Evolutionary conservation across 768 basidiomycete species (phyloP).

Genomic region (Trametes punicea): DNA sequence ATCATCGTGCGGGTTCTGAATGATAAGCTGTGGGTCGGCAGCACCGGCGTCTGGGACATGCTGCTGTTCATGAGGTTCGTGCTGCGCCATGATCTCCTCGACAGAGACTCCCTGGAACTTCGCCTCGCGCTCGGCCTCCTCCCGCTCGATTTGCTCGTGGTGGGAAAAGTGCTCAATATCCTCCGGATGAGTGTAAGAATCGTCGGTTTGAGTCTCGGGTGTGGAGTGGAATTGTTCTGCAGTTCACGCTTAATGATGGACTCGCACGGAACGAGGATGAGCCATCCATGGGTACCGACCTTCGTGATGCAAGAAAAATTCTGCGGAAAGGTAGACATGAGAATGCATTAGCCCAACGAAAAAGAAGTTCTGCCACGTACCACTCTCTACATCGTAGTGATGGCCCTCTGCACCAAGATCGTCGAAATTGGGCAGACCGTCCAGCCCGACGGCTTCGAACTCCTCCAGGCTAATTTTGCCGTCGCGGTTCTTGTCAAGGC

Average conservation of each 20-base stretch:
- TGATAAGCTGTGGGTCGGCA: slow-evolving; percentile 1
- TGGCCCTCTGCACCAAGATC: slow-evolving; percentile 86
- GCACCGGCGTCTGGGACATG: slow-evolving; percentile 1
- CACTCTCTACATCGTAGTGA: slow-evolving; percentile 90
- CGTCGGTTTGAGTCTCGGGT: slow-evolving; percentile 96
- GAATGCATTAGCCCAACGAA: background rate
- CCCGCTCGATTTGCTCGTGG: slow-evolving; percentile 79
- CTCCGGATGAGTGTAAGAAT: slow-evolving; percentile 91
- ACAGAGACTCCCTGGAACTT: slow-evolving; percentile 78
- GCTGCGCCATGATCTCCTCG: slow-evolving; percentile 60
- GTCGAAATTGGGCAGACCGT: slow-evolving; percentile 80
- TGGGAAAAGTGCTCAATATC: slow-evolving; percentile 89
- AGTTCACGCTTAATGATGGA: background rate
- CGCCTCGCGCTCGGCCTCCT: slow-evolving; percentile 84
- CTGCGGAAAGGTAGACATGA: slow-evolving; percentile 33
- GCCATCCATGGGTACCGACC: slow-evolving; percentile 46
- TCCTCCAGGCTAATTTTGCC: slow-evolving; percentile 68
- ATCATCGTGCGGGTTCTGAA: slow-evolving; percentile 7
- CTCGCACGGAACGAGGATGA: background rate
- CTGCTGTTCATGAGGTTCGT: slow-evolving; percentile 39
- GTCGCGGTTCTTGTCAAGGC: slow-evolving; percentile 74
- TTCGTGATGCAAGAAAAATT: slow-evolving; percentile 98
- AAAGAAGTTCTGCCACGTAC: slow-evolving; percentile 39
- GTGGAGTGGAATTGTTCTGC: slow-evolving; percentile 90
- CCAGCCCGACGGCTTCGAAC: slow-evolving; percentile 66